Conservation (phyloP, 805 yeast genomes). For the Cyberlindnera petersonii region DNA sequence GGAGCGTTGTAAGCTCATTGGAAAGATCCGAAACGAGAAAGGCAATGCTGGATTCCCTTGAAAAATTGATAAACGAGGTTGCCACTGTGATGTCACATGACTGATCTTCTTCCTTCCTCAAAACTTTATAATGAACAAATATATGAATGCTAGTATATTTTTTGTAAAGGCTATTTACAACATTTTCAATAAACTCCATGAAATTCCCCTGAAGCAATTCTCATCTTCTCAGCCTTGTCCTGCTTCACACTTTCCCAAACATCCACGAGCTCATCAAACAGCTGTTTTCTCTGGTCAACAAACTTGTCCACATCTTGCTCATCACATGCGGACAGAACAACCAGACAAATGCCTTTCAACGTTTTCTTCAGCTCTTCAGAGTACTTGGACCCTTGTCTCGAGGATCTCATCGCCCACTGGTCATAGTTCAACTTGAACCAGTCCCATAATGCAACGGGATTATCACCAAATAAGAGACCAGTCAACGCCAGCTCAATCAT, state of each 20-base stretch:
- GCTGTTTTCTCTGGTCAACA: too few relatives aligned
- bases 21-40: conserved; percentile 3
- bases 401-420: conserved; percentile 46
- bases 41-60: conserved; percentile 21
- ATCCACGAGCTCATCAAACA: conserved; percentile 32
- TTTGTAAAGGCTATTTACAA: conserved; percentile 5
- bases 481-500: conserved; percentile 54
- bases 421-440: conserved; percentile 57
- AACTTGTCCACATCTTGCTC: conserved; percentile 29
- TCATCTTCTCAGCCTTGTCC: conserved; percentile 15
- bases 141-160: background rate
- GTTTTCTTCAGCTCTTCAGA: conserved; percentile 45
- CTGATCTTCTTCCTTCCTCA: background rate
- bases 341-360: conserved; percentile 34
- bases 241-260: conserved; percentile 11
- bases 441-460: conserved; percentile 47
- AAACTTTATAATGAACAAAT: background rate
- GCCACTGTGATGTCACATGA: conserved; percentile 13
- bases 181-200: conserved; percentile 13
- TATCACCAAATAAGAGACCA: conserved; percentile 51
- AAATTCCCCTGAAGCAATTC: conserved; percentile 13
- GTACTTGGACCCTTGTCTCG: conserved; percentile 42
- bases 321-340: conserved; percentile 35
- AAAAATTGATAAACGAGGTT: conserved; percentile 22
- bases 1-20: background rate